Evolutionary conservation across 2,329 filamentous ascomycete genomes (phyloP).

Genomic region (Rachicladosporium sp.): DNA sequence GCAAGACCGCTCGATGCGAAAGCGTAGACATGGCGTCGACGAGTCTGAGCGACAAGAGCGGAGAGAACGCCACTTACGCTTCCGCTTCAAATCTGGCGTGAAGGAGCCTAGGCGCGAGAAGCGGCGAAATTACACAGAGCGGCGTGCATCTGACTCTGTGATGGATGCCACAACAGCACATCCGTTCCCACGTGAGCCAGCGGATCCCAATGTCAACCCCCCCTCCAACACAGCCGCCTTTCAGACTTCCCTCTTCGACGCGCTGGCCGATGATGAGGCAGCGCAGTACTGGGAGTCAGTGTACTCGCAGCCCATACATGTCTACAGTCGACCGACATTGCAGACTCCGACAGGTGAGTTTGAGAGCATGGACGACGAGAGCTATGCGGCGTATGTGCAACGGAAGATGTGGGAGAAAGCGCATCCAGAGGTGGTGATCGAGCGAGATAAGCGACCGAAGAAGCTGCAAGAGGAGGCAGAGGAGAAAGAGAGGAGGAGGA

Average conservation of each 20-base stretch:
- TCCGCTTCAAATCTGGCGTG: conserved; percentile 20
- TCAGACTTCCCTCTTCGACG: conserved; percentile 88
- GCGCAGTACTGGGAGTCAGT: conserved; percentile 90
- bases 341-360: conserved; percentile 44
- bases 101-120: conserved; percentile 14
- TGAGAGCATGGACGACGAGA: conserved; percentile 82
- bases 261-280: conserved; percentile 91
- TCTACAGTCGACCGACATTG: conserved; percentile 57
- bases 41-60: conserved; percentile 2
- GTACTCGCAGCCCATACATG: conserved; percentile 91
- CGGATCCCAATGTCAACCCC: conserved; percentile 7
- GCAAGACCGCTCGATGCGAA: conserved; percentile 6
- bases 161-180: conserved; percentile 11
- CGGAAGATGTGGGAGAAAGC: conserved; percentile 93
- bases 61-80: conserved; percentile 6
- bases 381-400: conserved; percentile 78
- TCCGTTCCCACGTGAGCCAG: conserved; percentile 22
- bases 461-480: conserved; percentile 37
- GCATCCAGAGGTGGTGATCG: conserved; percentile 69
- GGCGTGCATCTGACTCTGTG: too few species aligned
- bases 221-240: conserved; percentile 53
- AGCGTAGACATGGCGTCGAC: conserved; percentile 6
- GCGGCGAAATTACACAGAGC: conserved; percentile 8
- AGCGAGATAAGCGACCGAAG: conserved; percentile 51
- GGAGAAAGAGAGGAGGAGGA: conserved; percentile 18